Evolutionary conservation across 2,329 filamentous ascomycete genomes (phyloP), one percentile per base, ranked within the genome.

Genomic region (Hirsutella thompsonii): DNA sequence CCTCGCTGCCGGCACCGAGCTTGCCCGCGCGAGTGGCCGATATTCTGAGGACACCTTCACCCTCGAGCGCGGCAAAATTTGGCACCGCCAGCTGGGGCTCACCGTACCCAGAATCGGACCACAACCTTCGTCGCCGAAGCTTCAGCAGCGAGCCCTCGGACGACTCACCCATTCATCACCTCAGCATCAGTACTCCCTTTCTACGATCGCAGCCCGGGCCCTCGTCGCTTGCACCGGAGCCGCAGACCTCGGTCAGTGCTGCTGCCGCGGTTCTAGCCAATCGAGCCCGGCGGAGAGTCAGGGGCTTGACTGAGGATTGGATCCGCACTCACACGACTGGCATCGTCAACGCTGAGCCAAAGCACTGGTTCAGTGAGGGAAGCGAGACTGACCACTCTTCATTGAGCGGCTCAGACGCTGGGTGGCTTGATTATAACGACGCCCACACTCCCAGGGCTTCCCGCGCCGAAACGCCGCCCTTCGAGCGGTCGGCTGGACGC

Each of bases 41-140:
- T 43, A 59, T 77, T 44, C 57, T 79, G 53, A 67, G 69, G 55
- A 76, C 70, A n/a, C 71, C 74, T 36, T 34, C 32, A 3, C 66
- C 68, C 49, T 48, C 50, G 37, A 48, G 46, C 47, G 35, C 41
- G 20, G 38, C 40, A 38, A 59, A 61, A 43, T 78, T 74, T 58
- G 70, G 71, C 45, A 92, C 86, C 37, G 82, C 87, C 38, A 89
- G 82, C 58, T 94, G 89, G 88, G 89, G 89, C 42, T 94, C 88
- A 41, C 89, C 89, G 19, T 94, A 94, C 63, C 80, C 83, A 42
- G 72, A 72, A 46, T 73, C 81, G 32, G 81, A 74, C 43, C 60
- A 58, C 50, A 60, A 70, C 45, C 63, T 70, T 41, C 69, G 68
- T 40, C 62, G 62, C 41, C 61, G 66, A 46, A 76, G 73, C 50